Percentiles rank a stretch among this genome's conserved stretches.
These are phyloP conservation scores for Encephalitozoon intestinalis DNA, from an alignment of 371 early-diverging fungal genomes.

Conservation along the genomic window DNA sequence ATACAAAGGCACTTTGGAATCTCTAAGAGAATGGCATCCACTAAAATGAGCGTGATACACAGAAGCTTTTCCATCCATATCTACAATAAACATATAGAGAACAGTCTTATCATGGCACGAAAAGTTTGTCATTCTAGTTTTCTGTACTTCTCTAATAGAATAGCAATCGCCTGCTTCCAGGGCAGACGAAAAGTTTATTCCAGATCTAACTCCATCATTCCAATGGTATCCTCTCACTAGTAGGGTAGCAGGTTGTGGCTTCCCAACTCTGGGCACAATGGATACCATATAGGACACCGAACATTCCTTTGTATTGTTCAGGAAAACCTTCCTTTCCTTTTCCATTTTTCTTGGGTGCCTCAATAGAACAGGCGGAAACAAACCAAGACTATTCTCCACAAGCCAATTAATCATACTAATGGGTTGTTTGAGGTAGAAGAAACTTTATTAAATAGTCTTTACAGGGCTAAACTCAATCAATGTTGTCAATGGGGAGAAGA, in stretches of 20 bases:
- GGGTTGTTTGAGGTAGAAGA: not conserved
- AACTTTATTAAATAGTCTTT: slow-evolving; percentile 9
- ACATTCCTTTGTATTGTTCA: not conserved
- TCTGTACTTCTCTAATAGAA: not conserved
- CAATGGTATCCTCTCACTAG: not conserved
- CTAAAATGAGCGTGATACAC: not conserved
- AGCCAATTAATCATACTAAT: not conserved
- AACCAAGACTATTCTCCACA: slow-evolving; percentile 2
- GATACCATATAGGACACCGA: not conserved
- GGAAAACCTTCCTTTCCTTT: not conserved
- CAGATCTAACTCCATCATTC: not conserved
- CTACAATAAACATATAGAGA: not conserved
- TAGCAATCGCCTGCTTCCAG: not conserved
- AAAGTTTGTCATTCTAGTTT: not conserved
- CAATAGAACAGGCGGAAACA: not conserved
- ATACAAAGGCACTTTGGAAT: not conserved
- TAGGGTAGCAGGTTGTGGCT: not conserved
- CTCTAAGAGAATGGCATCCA: not conserved
- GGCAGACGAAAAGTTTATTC: not conserved
- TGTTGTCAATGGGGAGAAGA: slow-evolving; percentile 31
- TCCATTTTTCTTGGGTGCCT: not conserved
- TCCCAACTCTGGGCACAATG: not conserved
- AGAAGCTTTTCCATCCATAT: not conserved
- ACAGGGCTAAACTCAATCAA: not conserved
- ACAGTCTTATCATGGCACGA: not conserved